Percentiles rank a stretch among this genome's conserved stretches.
These are phyloP conservation scores for Penicillium hesseltinei DNA, from an alignment of 2,329 filamentous ascomycete species.

Conservation along the genomic window DNA sequence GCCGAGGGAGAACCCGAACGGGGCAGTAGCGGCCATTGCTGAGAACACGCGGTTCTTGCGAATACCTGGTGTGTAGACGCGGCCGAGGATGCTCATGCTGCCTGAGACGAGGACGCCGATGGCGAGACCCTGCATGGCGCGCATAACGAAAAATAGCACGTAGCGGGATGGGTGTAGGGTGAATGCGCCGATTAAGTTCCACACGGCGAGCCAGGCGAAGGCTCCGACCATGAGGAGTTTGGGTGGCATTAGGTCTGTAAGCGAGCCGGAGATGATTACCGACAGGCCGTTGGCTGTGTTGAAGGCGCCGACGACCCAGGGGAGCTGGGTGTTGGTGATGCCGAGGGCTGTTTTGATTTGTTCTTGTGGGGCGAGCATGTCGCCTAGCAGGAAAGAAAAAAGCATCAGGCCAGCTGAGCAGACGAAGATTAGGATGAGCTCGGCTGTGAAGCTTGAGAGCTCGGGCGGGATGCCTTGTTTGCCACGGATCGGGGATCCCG, in stretches of 20 bases:
- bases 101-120: constrained; percentile 52
- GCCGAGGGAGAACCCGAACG: constrained; percentile 46
- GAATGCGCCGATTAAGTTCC: constrained; percentile 42
- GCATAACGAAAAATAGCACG: constrained; percentile 39
- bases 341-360: constrained; percentile 39
- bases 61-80: constrained; percentile 45
- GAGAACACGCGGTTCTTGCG: constrained; percentile 52
- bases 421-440: constrained; percentile 43
- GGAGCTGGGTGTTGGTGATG: constrained; percentile 41
- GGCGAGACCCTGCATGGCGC: constrained; percentile 48
- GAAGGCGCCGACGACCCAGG: constrained; percentile 46
- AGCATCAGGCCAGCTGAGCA: constrained; percentile 46
- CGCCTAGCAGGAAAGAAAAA: constrained; percentile 44
- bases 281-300: constrained; percentile 44
- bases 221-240: constrained; percentile 45
- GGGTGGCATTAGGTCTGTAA: constrained; percentile 43
- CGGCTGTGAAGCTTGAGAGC: constrained; percentile 40
- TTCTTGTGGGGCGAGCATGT: constrained; percentile 43
- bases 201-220: constrained; percentile 43
- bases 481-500: constrained; percentile 19
- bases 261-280: constrained; percentile 40
- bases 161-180: constrained; percentile 36
- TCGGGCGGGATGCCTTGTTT: constrained; percentile 42
- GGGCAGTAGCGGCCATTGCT: constrained; percentile 50
- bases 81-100: constrained; percentile 49